A percentile compares a stretch with the other conserved stretches of the same genome.
Evolutionary conservation across 257 asterid genomes (phyloP).

Genomic region (Solanum dulcamara): DNA sequence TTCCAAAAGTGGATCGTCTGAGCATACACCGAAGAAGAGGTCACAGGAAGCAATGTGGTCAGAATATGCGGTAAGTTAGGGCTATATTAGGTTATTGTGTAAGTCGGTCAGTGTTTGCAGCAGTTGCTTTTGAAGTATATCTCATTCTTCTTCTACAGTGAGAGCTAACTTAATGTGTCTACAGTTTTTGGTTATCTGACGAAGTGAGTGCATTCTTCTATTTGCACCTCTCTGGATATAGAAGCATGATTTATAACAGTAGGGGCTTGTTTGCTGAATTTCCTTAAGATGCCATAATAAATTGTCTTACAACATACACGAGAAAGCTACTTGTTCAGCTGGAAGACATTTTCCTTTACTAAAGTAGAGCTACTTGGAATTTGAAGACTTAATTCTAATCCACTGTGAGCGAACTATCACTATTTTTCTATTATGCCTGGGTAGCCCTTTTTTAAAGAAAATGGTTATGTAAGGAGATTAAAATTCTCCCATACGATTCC

Average conservation of each 20-base stretch:
- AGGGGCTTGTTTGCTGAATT: background rate
- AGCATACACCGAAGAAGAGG: slow-evolving; percentile 59
- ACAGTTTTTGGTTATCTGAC: background rate
- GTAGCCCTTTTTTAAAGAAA: background rate
- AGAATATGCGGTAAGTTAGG: slow-evolving; percentile 55
- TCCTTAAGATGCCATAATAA: background rate
- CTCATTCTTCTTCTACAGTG: background rate
- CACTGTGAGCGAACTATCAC: background rate
- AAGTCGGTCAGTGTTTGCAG: background rate
- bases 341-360: background rate
- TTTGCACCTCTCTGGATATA: background rate
- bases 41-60: slow-evolving; percentile 55
- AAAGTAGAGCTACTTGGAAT: background rate
- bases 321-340: background rate
- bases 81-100: background rate
- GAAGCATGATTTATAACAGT: background rate
- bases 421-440: background rate
- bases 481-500: background rate
- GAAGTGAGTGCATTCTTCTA: background rate
- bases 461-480: background rate
- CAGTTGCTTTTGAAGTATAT: background rate
- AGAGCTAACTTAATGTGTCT: background rate
- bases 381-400: background rate
- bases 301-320: background rate
- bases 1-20: slow-evolving; percentile 69